A percentile compares a stretch with the other conserved stretches of the same genome.
phyloP scores from a whole-genome alignment of 2,329 filamentous ascomycete genomes.

The Diaporthe sp. region DNA sequence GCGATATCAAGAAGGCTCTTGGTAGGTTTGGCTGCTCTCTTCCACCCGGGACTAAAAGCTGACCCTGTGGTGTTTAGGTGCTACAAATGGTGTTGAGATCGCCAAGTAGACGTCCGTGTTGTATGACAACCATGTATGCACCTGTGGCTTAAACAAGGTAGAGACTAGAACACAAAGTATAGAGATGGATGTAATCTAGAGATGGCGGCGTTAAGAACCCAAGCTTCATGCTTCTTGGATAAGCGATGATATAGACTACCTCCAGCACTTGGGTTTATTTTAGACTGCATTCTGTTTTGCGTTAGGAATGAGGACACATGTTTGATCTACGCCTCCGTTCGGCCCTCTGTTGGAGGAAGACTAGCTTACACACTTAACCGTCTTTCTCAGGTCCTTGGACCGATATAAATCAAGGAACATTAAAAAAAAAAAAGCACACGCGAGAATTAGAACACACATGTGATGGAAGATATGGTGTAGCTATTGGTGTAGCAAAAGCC shows the following conservation, averaged over 20 bases:
- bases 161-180: neutral
- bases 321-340: neutral
- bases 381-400: too few relatives aligned
- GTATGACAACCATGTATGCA: neutral
- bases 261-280: neutral
- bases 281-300: neutral
- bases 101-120: slow-evolving; percentile 54
- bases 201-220: neutral
- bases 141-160: neutral
- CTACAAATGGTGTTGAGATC: slow-evolving; percentile 82
- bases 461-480: too few relatives aligned
- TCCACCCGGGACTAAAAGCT: neutral
- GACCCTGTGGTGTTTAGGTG: slow-evolving; percentile 48
- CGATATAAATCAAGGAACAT: too few relatives aligned
- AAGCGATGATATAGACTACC: neutral
- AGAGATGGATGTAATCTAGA: neutral
- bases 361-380: too few relatives aligned
- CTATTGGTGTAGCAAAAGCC: too few relatives aligned
- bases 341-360: too few relatives aligned
- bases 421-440: too few relatives aligned
- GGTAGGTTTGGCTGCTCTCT: slow-evolving; percentile 52
- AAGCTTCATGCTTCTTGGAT: neutral
- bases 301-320: too few relatives aligned
- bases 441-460: too few relatives aligned
- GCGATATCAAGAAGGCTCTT: slow-evolving; percentile 76